phyloP scores from a whole-genome alignment of 2,329 filamentous ascomycete genomes.

The Ceratocystis smalleyi region DNA sequence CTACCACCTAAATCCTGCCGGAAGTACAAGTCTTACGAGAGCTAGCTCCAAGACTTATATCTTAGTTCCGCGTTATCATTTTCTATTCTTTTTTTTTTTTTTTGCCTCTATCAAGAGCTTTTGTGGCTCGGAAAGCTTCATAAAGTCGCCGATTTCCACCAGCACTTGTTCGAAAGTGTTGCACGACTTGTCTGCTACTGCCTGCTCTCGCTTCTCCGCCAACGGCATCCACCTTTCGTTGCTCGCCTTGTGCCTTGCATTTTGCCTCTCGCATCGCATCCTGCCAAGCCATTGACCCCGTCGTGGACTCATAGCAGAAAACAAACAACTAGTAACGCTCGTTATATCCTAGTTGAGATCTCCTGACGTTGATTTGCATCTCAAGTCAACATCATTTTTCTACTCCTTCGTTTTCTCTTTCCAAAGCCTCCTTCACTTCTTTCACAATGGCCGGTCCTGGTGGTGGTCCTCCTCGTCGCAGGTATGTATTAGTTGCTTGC shows the following conservation, averaged over 20 bases:
- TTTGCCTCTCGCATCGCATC: background rate
- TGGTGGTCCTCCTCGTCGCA: conserved; percentile 73
- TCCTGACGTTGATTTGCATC: background rate
- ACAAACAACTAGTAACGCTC: background rate
- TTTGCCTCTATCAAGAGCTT: conserved; percentile 1
- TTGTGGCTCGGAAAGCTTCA: background rate
- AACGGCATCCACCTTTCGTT: background rate
- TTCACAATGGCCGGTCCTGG: conserved; percentile 74
- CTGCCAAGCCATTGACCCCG: background rate
- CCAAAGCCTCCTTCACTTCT: conserved; percentile 3
- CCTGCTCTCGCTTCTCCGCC: background rate
- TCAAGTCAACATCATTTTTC: background rate
- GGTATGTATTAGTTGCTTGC: conserved; percentile 26
- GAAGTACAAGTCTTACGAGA: background rate
- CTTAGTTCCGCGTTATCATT: background rate
- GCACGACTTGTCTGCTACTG: background rate
- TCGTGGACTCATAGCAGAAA: background rate
- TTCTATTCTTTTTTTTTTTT: background rate
- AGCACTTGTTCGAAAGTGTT: background rate
- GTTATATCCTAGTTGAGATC: background rate
- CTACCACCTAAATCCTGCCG: conserved; percentile 3
- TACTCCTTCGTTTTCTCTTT: conserved; percentile 6
- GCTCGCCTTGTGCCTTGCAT: background rate
- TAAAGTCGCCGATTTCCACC: background rate
- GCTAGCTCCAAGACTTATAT: conserved; percentile 3